These are phyloP conservation scores for Puya raimondii DNA, from an alignment of 176 grass and related monocot genomes.

Conservation along the genomic window DNA sequence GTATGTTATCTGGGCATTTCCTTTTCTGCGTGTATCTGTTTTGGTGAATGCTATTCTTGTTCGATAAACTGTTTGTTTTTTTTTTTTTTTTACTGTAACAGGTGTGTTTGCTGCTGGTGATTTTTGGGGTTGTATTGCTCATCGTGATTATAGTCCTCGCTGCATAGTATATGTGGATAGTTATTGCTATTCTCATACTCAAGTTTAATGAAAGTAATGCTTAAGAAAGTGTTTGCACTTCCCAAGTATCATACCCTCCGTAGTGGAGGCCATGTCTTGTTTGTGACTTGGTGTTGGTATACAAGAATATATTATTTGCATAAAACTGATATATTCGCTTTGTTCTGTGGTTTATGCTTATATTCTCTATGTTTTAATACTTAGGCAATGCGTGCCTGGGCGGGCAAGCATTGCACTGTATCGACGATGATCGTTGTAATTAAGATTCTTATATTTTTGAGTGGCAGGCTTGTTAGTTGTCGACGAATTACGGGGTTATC, in stretches of 20 bases:
- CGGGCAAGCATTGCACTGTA: background rate
- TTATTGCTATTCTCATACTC: constrained; percentile 4
- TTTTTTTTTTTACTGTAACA: constrained; percentile 19
- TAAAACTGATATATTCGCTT: background rate
- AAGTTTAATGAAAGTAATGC: background rate
- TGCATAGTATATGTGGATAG: constrained; percentile 34
- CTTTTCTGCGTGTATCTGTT: background rate
- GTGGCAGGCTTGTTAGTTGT: too few relatives aligned
- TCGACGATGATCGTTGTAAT: too few relatives aligned
- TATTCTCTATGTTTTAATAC: background rate
- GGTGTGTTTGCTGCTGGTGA: constrained; percentile 47
- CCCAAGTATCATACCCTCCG: background rate
- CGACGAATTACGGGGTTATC: too few relatives aligned
- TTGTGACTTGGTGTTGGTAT: background rate
- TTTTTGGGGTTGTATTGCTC: constrained; percentile 35
- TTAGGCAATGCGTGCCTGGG: background rate
- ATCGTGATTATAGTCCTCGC: constrained; percentile 58
- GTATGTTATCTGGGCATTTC: constrained; percentile 24
- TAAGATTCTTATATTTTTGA: too few relatives aligned
- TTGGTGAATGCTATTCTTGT: background rate
- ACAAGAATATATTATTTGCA: background rate
- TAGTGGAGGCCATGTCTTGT: background rate
- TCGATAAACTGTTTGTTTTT: background rate
- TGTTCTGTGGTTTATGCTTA: background rate
- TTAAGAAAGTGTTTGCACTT: background rate